These are phyloP conservation scores for Penicillium sp. DNA, from an alignment of 2,329 filamentous ascomycete species.

Conservation along the genomic window DNA sequence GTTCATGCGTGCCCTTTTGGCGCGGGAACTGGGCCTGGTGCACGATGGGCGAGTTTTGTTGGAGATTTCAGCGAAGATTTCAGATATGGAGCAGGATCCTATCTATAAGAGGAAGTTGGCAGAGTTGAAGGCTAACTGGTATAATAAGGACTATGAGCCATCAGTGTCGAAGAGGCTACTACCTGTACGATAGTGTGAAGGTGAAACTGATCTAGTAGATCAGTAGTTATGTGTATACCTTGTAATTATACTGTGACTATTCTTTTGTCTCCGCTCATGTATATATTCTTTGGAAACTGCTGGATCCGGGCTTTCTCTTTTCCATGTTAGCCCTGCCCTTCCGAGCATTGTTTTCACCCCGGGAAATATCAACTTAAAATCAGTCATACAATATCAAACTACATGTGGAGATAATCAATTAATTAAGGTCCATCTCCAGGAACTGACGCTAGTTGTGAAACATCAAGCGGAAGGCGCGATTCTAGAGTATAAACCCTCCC, in stretches of 20 bases:
- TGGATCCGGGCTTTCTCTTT: no score
- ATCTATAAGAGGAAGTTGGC: constrained; percentile 7
- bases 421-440: no score
- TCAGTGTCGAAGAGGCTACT: constrained; percentile 19
- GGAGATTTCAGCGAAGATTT: constrained; percentile 9
- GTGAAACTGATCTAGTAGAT: not conserved
- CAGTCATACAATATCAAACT: no score
- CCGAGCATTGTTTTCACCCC: no score
- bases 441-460: no score
- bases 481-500: no score
- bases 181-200: constrained; percentile 18
- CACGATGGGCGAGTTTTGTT: constrained; percentile 17
- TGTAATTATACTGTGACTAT: not conserved
- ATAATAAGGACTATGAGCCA: constrained; percentile 15
- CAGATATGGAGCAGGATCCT: constrained; percentile 9
- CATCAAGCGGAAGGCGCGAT: no score
- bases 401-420: no score
- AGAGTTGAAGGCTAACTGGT: constrained; percentile 24
- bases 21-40: constrained; percentile 25
- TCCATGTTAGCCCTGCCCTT: no score
- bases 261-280: no score
- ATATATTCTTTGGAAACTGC: no score
- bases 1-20: constrained; percentile 30
- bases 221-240: not conserved
- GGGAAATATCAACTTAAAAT: no score